These are phyloP conservation scores for Solanum habrochaites DNA, from an alignment of 257 asterid genomes.

Conservation along the genomic window DNA sequence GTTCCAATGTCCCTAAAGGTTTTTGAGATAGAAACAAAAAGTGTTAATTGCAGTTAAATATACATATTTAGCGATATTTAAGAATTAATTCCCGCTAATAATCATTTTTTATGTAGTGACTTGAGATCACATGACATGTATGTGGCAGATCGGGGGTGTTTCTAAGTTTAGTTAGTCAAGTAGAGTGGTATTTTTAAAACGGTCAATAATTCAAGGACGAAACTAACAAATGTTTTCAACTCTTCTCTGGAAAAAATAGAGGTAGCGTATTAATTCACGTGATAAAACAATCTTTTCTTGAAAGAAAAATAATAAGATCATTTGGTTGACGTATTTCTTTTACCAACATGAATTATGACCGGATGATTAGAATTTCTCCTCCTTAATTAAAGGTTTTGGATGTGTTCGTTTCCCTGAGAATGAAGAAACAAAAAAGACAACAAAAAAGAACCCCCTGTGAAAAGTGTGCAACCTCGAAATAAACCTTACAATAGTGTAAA, in stretches of 20 bases:
- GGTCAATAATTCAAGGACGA: neutral
- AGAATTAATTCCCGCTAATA: no score
- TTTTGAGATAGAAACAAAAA: no score
- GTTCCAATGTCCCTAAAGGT: no score
- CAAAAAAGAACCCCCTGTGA: no score
- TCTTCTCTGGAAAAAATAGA: neutral
- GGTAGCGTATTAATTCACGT: neutral
- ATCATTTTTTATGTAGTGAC: no score
- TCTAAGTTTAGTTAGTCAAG: neutral
- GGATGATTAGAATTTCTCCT: neutral
- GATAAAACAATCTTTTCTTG: neutral
- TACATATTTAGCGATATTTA: no score
- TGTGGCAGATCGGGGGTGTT: neutral
- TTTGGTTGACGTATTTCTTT: neutral
- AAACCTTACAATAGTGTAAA: no score
- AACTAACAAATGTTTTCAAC: neutral
- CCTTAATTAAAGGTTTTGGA: neutral
- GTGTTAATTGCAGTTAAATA: no score
- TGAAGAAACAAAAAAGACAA: no score
- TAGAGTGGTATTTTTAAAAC: no score
- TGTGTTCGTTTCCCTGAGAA: neutral
- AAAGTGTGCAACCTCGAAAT: no score
- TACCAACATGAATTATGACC: neutral
- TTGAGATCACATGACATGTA: neutral
- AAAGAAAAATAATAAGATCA: neutral